phyloP scores from a whole-genome alignment of 1,284 basidiomycete species.

The Ceratobasidium sp. region DNA sequence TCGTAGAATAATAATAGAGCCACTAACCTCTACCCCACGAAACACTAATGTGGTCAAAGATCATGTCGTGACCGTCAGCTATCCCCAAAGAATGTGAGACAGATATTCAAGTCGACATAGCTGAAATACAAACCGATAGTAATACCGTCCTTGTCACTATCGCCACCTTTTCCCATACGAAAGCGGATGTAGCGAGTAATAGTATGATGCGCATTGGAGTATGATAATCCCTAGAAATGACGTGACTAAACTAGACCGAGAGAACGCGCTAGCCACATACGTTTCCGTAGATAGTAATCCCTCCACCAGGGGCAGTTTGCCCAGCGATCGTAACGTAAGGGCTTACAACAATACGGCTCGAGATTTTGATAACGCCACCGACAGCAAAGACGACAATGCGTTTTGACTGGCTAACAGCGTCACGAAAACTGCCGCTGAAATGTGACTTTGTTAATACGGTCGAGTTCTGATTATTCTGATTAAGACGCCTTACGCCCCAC shows the following conservation, averaged over 20 bases:
- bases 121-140: slow-evolving; percentile 7
- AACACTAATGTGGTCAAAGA: slow-evolving; percentile 53
- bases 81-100: slow-evolving; percentile 44
- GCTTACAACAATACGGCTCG: slow-evolving; percentile 50
- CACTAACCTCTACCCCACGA: slow-evolving; percentile 50
- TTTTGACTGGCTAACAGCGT: slow-evolving; percentile 51
- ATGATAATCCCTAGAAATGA: slow-evolving; percentile 18
- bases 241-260: not conserved
- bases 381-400: slow-evolving; percentile 53
- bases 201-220: slow-evolving; percentile 48
- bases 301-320: slow-evolving; percentile 48
- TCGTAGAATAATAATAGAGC: not conserved
- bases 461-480: not conserved
- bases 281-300: slow-evolving; percentile 50
- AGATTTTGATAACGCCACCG: slow-evolving; percentile 51
- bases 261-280: slow-evolving; percentile 37
- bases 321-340: slow-evolving; percentile 50
- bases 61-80: slow-evolving; percentile 52
- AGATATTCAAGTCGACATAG: not conserved
- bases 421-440: slow-evolving; percentile 51
- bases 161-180: slow-evolving; percentile 51
- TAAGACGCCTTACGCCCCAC: slow-evolving; percentile 7
- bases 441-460: not conserved
- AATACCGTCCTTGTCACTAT: slow-evolving; percentile 50
- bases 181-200: slow-evolving; percentile 53